These are phyloP conservation scores for Picea engelmannii DNA, from an alignment of 83 land plant genomes.

Conservation along the genomic window DNA sequence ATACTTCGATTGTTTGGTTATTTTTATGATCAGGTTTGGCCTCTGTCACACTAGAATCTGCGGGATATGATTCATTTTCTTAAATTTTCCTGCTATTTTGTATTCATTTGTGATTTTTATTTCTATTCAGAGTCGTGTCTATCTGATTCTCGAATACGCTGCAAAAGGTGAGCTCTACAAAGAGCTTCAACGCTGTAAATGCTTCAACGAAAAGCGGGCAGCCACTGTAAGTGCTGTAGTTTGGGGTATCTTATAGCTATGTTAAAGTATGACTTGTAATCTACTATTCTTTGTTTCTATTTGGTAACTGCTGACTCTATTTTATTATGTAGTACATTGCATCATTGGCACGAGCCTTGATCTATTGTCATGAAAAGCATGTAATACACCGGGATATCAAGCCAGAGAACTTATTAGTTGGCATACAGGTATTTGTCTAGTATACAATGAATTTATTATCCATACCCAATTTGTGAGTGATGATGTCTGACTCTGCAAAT, in stretches of 20 bases:
- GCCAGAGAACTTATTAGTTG: slow-evolving; percentile 74
- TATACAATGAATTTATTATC: background rate
- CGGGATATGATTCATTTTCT: background rate
- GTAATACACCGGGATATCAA: slow-evolving; percentile 96
- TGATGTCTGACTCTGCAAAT: background rate
- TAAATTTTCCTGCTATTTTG: background rate
- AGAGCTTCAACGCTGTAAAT: slow-evolving; percentile 78
- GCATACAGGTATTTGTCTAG: background rate
- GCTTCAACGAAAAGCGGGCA: slow-evolving; percentile 81
- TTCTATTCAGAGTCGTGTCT: slow-evolving; percentile 75
- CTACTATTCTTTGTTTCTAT: background rate
- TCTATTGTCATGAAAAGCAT: slow-evolving; percentile 23
- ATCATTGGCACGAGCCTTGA: slow-evolving; percentile 84
- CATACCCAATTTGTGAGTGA: background rate
- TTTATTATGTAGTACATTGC: slow-evolving; percentile 73
- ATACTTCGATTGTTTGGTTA: slow-evolving; percentile 72
- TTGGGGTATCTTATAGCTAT: background rate
- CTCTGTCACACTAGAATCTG: background rate
- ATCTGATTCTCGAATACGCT: slow-evolving; percentile 86
- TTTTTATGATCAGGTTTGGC: slow-evolving; percentile 83
- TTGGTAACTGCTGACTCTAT: background rate
- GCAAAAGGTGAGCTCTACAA: slow-evolving; percentile 94
- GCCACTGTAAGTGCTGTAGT: slow-evolving; percentile 64
- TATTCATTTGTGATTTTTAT: background rate
- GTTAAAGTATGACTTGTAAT: background rate